Conservation (phyloP, 225 moss, liverwort and hornwort genomes). For the Marchantia paleacea region DNA sequence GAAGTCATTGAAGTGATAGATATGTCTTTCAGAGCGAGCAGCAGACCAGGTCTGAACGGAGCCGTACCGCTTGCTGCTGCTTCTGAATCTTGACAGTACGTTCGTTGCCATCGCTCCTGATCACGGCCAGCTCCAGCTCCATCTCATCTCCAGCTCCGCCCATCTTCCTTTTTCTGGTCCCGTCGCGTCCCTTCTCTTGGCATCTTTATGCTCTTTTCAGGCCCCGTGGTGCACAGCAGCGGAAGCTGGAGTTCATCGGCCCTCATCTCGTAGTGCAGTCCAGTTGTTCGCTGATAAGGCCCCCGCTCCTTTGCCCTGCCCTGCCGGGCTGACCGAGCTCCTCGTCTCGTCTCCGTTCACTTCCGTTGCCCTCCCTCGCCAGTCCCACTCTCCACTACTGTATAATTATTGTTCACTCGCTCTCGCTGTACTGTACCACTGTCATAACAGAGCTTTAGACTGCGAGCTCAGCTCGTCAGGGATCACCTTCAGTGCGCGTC, state of each 20-base stretch:
- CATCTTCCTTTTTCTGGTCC: background rate
- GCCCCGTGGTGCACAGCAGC: background rate
- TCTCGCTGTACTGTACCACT: background rate
- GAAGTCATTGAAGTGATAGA: background rate
- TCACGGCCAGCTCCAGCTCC: background rate
- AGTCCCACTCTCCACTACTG: background rate
- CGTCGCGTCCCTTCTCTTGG: background rate
- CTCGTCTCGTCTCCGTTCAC: background rate
- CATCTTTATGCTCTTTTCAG: too few species aligned
- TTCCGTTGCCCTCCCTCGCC: background rate
- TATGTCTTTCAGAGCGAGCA: background rate
- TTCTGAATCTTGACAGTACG: background rate
- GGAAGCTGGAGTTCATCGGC: background rate
- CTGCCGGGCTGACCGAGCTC: background rate
- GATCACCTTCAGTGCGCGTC: background rate
- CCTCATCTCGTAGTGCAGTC: background rate
- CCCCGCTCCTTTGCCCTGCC: background rate
- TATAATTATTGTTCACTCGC: conserved; percentile 3
- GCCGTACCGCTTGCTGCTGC: background rate
- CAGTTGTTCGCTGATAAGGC: background rate
- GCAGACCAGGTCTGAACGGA: background rate
- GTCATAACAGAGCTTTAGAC: background rate
- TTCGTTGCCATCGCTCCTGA: background rate
- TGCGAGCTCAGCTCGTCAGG: conserved; percentile 14
- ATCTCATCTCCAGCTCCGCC: background rate